phyloP scores from a whole-genome alignment of 805 yeast genomes.

The Komagataella pseudopastoris region DNA sequence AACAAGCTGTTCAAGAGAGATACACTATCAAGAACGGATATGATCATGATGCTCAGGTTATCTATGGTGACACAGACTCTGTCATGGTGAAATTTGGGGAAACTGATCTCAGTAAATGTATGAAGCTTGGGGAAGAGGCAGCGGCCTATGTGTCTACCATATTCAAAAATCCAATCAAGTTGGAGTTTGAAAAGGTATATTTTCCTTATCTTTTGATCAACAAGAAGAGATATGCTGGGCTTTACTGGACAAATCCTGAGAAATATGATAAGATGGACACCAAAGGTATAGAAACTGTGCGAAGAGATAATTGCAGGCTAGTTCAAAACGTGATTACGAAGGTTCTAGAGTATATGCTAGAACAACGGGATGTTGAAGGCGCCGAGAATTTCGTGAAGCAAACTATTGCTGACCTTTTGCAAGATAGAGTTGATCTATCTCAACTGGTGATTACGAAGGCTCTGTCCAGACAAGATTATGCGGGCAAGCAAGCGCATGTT shows the following conservation, averaged over 20 bases:
- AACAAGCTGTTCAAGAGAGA: slow-evolving; percentile 67
- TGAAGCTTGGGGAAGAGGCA: slow-evolving; percentile 90
- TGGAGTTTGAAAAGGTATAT: slow-evolving; percentile 94
- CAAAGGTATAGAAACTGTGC: slow-evolving; percentile 95
- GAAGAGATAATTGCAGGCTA: slow-evolving; percentile 92
- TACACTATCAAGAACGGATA: slow-evolving; percentile 77
- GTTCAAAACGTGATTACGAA: slow-evolving; percentile 93
- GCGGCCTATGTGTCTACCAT: slow-evolving; percentile 74
- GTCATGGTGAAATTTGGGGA: slow-evolving; percentile 97
- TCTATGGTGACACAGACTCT: slow-evolving; percentile 98
- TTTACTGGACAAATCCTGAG: slow-evolving; percentile 90
- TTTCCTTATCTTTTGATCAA: slow-evolving; percentile 89
- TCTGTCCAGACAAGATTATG: slow-evolving; percentile 76
- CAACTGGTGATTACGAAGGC: slow-evolving; percentile 91
- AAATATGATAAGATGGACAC: slow-evolving; percentile 95
- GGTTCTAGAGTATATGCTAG: slow-evolving; percentile 72
- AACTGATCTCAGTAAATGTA: slow-evolving; percentile 64
- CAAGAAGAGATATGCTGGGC: slow-evolving; percentile 94
- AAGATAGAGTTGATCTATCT: slow-evolving; percentile 84
- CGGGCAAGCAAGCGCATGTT: slow-evolving; percentile 95
- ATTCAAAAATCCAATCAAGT: slow-evolving; percentile 77
- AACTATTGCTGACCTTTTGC: slow-evolving; percentile 80
- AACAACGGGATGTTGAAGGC: slow-evolving; percentile 73
- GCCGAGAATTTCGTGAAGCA: slow-evolving; percentile 80
- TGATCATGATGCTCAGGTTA: slow-evolving; percentile 75